These are phyloP conservation scores for Penicillium sp. DNA, from an alignment of 2,329 filamentous ascomycete genomes.

Conservation along the genomic window DNA sequence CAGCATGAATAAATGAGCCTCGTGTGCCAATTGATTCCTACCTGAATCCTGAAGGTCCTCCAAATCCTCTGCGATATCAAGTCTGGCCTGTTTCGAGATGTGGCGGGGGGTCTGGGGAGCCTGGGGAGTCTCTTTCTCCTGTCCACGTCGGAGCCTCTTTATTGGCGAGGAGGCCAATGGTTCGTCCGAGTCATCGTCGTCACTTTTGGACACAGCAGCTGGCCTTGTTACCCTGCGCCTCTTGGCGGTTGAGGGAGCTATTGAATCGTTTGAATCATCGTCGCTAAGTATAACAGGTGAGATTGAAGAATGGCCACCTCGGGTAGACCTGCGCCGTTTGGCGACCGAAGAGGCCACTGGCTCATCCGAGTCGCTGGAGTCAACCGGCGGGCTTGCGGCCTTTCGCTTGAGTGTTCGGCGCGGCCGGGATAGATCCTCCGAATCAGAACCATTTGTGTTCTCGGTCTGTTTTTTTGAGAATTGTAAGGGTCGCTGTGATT, in stretches of 20 bases:
- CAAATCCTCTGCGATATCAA: constrained; percentile 49
- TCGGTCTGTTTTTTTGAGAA: background rate
- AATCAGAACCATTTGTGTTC: constrained; percentile 6
- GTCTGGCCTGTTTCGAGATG: constrained; percentile 33
- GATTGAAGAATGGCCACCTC: background rate
- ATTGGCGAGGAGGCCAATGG: constrained; percentile 22
- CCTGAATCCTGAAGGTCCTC: constrained; percentile 47
- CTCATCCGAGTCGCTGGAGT: constrained; percentile 30
- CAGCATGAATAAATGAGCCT: background rate
- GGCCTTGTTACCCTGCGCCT: constrained; percentile 1
- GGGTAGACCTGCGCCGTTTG: constrained; percentile 20
- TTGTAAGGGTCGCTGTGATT: background rate
- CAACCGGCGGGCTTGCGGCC: constrained; percentile 25
- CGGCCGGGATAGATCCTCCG: constrained; percentile 21
- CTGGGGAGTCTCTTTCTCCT: constrained; percentile 17
- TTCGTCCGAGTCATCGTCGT: background rate
- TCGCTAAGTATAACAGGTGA: background rate
- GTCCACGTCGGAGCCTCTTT: constrained; percentile 26
- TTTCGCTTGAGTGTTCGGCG: constrained; percentile 32
- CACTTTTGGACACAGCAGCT: background rate
- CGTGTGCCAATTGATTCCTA: constrained; percentile 12
- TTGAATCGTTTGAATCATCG: background rate
- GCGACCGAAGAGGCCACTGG: constrained; percentile 24
- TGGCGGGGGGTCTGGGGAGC: constrained; percentile 29
- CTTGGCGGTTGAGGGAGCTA: constrained; percentile 1